A percentile compares a stretch with the other conserved stretches of the same genome.
Conservation (phyloP, 371 early-diverging fungal genomes). For the Syncephalis fuscata region DNA sequence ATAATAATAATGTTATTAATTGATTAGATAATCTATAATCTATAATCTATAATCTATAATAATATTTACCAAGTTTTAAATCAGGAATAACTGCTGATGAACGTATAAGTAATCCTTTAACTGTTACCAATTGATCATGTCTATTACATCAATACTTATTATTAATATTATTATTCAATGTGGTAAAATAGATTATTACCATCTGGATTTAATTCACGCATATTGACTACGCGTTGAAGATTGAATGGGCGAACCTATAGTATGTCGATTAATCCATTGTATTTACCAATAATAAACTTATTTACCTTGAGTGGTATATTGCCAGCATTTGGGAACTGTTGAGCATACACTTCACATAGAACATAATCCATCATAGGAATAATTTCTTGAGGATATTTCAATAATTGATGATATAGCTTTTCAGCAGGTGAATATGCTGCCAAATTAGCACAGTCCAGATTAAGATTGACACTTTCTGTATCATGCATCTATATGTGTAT, state of each 20-base stretch:
- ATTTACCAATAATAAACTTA: background rate
- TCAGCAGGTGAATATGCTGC: slow-evolving; percentile 37
- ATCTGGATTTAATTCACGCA: slow-evolving; percentile 90
- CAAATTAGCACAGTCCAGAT: slow-evolving; percentile 82
- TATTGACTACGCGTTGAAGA: slow-evolving; percentile 58
- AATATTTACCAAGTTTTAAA: slow-evolving; percentile 47
- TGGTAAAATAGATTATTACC: slow-evolving; percentile 14
- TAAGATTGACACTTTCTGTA: slow-evolving; percentile 41
- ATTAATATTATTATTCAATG: background rate
- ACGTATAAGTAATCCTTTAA: slow-evolving; percentile 94
- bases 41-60: background rate
- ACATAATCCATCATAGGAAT: slow-evolving; percentile 91
- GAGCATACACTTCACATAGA: slow-evolving; percentile 60
- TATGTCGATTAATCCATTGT: background rate
- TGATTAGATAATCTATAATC: background rate
- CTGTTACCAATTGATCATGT: slow-evolving; percentile 92
- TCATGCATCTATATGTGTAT: slow-evolving; percentile 27
- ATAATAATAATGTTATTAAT: background rate
- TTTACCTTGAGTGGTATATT: background rate
- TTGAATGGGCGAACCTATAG: slow-evolving; percentile 84
- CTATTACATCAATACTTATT: slow-evolving; percentile 14
- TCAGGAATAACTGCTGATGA: slow-evolving; percentile 92
- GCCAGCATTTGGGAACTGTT: slow-evolving; percentile 8
- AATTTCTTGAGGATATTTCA: slow-evolving; percentile 96
- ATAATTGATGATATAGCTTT: slow-evolving; percentile 69